These are phyloP conservation scores for Selaginella moellendorffii DNA, from an alignment of 75 land plant genomes.

Conservation along the genomic window DNA sequence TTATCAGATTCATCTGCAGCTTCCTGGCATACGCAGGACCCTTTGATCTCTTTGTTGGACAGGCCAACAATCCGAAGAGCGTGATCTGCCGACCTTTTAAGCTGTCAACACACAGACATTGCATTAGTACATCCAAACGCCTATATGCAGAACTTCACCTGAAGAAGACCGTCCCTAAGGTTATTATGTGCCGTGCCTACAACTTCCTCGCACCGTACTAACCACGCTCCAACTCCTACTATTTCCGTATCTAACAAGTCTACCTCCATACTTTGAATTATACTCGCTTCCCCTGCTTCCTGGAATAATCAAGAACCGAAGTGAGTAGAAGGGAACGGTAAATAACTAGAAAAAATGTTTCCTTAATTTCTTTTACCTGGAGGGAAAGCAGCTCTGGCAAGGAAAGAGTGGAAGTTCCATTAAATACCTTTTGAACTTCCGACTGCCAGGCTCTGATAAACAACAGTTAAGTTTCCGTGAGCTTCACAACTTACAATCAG, in stretches of 20 bases:
- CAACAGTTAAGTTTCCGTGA: not conserved
- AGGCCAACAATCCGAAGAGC: constrained; percentile 1
- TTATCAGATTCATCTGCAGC: constrained; percentile 9
- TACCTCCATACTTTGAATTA: constrained; percentile 14
- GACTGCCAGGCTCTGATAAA: constrained; percentile 9
- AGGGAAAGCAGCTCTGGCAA: constrained; percentile 6
- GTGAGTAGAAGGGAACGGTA: not conserved
- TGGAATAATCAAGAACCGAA: constrained; percentile 6
- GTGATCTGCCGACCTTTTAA: constrained; percentile 15
- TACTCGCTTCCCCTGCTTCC: constrained; percentile 15
- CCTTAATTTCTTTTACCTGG: constrained; percentile 4
- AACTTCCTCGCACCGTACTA: constrained; percentile 14
- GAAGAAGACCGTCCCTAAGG: constrained; percentile 14
- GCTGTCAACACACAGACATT: constrained; percentile 18
- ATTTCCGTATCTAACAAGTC: constrained; percentile 5
- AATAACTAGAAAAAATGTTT: no score
- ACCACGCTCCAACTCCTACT: constrained; percentile 14
- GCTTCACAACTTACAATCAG: no score
- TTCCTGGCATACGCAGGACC: constrained; percentile 14
- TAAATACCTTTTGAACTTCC: constrained; percentile 3
- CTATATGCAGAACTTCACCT: constrained; percentile 4
- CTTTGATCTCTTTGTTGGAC: no score
- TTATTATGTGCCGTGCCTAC: constrained; percentile 4
- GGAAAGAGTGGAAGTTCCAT: not conserved
- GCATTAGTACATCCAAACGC: not conserved